phyloP scores from a whole-genome alignment of 805 yeast genomes.

The Candida ulmi region DNA sequence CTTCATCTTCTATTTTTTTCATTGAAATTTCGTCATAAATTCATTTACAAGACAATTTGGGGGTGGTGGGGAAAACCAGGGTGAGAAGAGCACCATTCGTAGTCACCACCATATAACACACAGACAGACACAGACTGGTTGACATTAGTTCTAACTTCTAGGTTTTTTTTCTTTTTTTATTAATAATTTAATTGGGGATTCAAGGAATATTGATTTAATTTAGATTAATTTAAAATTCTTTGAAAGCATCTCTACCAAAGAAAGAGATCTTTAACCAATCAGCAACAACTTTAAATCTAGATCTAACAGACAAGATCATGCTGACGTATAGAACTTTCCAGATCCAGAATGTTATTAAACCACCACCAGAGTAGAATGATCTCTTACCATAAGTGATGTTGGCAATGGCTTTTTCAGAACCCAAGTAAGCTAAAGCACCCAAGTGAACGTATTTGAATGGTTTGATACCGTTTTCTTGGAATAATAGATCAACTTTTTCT shows the following conservation, averaged over 20 bases:
- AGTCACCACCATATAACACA: too few relatives aligned
- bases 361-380: slow-evolving; percentile 81
- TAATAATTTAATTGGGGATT: too few relatives aligned
- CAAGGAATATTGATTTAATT: too few relatives aligned
- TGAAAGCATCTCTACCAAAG: slow-evolving; percentile 91
- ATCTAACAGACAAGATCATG: slow-evolving; percentile 84
- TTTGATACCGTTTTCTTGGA: slow-evolving; percentile 43
- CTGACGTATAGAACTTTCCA: slow-evolving; percentile 91
- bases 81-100: too few relatives aligned
- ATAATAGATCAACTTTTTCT: slow-evolving; percentile 33
- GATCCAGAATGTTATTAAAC: slow-evolving; percentile 80
- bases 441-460: slow-evolving; percentile 80
- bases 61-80: too few relatives aligned
- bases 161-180: too few relatives aligned
- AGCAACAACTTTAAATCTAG: slow-evolving; percentile 75
- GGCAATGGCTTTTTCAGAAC: slow-evolving; percentile 91
- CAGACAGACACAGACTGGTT: too few relatives aligned
- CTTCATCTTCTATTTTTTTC: not conserved
- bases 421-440: slow-evolving; percentile 91
- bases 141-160: too few relatives aligned
- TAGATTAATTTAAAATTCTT: slow-evolving; percentile 65
- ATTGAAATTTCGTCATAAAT: not conserved
- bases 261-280: slow-evolving; percentile 87
- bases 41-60: not conserved
- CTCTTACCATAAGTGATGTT: slow-evolving; percentile 78